Evolutionary conservation across 2,329 filamentous ascomycete species (phyloP), one percentile per base, ranked within the genome.

Genomic region (Akanthomyces dipterigenus): DNA sequence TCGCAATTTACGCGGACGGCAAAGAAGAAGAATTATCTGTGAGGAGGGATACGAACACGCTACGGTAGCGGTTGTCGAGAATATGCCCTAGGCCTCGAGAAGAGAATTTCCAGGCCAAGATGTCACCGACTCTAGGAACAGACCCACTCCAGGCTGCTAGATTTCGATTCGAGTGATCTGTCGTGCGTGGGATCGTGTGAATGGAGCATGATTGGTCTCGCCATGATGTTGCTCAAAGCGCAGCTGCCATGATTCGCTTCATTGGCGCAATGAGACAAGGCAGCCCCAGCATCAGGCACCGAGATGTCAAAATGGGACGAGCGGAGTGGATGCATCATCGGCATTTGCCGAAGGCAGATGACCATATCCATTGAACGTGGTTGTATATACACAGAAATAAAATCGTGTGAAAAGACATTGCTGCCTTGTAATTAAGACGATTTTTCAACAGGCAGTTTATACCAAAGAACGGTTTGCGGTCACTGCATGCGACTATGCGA

Each of bases 21-120:
- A 68, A 87, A 87, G 77, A 98, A 98, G 85, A 97, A 97, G 86
- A 91, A 96, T 71, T 96, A 96, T 71, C 81, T 97, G 60, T 97
- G 31, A 76, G 86, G 62, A 20, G 28, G n/a, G 31, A 54, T 1
- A 20, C 14, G 16, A 18, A 54, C 31, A 54, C 14, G 20, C 14
- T 11, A n/a, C 5, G 24, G 9, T 5, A 42, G 3, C 20, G 46
- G 34, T 36, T 28, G 31, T 49, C 8, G 28, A 57, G 22, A 26
- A 16, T 4, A 28, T 31, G 26, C 34, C 3, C 20, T 5, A 24
- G 42, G 26, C 7, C 12, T 20, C 24, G 38, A 36, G 43, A 2
- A 12, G 26, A 22, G 3, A 40, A 22, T n/a, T 12, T 22, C 43
- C 9, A 16, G 24, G 16, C 24, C 18, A 18, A 31, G 7, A 56